Conservation (phyloP, 768 basidiomycete genomes). For the Amylocystis lapponica region DNA sequence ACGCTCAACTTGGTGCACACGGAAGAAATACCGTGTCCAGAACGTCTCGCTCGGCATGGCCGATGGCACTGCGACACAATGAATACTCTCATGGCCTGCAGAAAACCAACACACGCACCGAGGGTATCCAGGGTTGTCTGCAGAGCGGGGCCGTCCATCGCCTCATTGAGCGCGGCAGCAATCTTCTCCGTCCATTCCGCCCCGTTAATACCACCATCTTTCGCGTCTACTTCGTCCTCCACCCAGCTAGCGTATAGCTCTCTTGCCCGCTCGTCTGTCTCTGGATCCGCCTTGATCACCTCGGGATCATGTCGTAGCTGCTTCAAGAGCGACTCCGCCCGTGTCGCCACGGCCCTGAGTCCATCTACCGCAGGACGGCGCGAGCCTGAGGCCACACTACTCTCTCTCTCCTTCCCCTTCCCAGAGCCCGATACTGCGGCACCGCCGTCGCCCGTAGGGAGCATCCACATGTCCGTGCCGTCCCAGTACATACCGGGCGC, state of each 20-base stretch:
- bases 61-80: slow-evolving; percentile 54
- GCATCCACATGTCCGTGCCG: slow-evolving; percentile 81
- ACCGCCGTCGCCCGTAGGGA: slow-evolving; percentile 40
- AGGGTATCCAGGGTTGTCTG: slow-evolving; percentile 45
- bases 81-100: neutral
- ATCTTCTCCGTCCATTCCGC: slow-evolving; percentile 52
- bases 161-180: too few relatives aligned
- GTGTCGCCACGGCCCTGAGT: slow-evolving; percentile 56
- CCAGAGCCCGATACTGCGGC: slow-evolving; percentile 17
- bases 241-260: slow-evolving; percentile 57
- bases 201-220: slow-evolving; percentile 47
- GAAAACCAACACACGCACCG: slow-evolving; percentile 38
- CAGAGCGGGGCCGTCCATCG: slow-evolving; percentile 48
- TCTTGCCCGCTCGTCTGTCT: slow-evolving; percentile 48
- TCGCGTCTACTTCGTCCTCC: slow-evolving; percentile 41
- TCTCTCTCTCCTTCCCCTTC: slow-evolving; percentile 35
- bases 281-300: slow-evolving; percentile 74
- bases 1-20: slow-evolving; percentile 70
- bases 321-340: slow-evolving; percentile 72
- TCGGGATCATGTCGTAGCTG: slow-evolving; percentile 70
- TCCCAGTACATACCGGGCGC: slow-evolving; percentile 63
- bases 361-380: slow-evolving; percentile 30
- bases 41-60: slow-evolving; percentile 59
- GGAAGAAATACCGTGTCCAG: slow-evolving; percentile 90
- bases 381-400: slow-evolving; percentile 20